phyloP scores from a whole-genome alignment of 345 rosid genomes.

The Hibiscus syriacus region DNA sequence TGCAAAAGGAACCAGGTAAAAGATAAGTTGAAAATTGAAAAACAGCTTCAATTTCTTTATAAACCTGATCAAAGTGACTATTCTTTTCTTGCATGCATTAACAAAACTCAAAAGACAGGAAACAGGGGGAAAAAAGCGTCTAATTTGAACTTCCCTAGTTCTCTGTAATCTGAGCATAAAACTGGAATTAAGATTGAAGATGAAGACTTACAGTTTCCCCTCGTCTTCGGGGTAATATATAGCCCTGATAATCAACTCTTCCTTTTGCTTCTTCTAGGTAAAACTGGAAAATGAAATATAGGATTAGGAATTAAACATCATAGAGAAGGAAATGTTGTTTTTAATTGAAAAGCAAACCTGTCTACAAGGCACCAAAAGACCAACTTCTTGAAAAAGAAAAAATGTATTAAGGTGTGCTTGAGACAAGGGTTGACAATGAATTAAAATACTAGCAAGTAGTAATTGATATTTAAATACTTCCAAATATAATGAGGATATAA shows the following conservation, averaged over 20 bases:
- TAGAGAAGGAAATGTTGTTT: not conserved
- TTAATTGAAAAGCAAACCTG: not conserved
- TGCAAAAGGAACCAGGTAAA: constrained; percentile 22
- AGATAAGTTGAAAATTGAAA: no score
- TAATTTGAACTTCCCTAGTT: not conserved
- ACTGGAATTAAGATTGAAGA: not conserved
- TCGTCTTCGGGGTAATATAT: constrained; percentile 85
- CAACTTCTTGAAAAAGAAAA: not conserved
- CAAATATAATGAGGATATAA: not conserved
- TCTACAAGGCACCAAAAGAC: not conserved
- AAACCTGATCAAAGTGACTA: not conserved
- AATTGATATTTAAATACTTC: not conserved
- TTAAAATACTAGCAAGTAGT: not conserved
- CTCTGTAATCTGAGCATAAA: not conserved
- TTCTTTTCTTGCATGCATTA: not conserved
- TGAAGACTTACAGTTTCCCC: constrained; percentile 50
- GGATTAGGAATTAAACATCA: not conserved
- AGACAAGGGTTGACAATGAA: not conserved
- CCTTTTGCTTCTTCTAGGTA: constrained; percentile 90
- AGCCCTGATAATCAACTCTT: constrained; percentile 82
- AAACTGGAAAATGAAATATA: constrained; percentile 34
- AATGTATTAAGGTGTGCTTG: not conserved
- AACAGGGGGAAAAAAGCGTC: not conserved
- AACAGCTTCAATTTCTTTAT: constrained; percentile 21
- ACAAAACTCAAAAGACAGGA: not conserved